Conservation (phyloP, 2,329 filamentous ascomycete species). For the Coniochaeta sp. region DNA sequence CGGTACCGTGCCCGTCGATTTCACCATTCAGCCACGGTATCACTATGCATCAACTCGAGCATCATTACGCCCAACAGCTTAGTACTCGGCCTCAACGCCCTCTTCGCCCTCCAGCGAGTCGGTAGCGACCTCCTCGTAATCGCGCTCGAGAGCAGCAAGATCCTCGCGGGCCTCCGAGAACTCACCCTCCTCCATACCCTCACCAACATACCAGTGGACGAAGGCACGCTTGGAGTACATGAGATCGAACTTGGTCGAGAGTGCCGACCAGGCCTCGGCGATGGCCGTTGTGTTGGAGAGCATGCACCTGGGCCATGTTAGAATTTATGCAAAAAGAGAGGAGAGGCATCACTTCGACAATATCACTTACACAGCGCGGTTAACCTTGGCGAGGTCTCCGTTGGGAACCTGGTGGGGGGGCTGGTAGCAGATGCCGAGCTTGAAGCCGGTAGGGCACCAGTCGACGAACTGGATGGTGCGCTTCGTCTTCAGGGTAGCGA, state of each 20-base stretch:
- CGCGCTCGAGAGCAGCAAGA: constrained; percentile 91
- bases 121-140: constrained; percentile 97
- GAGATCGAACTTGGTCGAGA: constrained; percentile 97
- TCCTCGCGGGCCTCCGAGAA: constrained; percentile 99
- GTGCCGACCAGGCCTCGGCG: constrained; percentile 92
- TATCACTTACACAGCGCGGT: constrained; percentile 83
- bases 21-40: background rate
- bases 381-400: constrained; percentile 94
- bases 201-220: constrained; percentile 99
- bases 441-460: constrained; percentile 99
- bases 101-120: constrained; percentile 88
- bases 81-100: constrained; percentile 85
- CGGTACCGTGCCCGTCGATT: constrained; percentile 4
- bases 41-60: background rate
- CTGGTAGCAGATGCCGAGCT: constrained; percentile 99
- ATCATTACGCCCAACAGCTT: constrained; percentile 25
- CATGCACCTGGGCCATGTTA: constrained; percentile 67
- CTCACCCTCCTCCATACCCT: constrained; percentile 99
- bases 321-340: background rate
- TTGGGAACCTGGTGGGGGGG: constrained; percentile 92
- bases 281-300: constrained; percentile 98
- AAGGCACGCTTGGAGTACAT: constrained; percentile 99
- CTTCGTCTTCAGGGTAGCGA: constrained; percentile 98
- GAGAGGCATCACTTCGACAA: background rate
- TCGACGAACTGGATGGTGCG: constrained; percentile 98